Evolutionary conservation across 2,329 filamentous ascomycete species (phyloP).

Genomic region (Fusarium udum): DNA sequence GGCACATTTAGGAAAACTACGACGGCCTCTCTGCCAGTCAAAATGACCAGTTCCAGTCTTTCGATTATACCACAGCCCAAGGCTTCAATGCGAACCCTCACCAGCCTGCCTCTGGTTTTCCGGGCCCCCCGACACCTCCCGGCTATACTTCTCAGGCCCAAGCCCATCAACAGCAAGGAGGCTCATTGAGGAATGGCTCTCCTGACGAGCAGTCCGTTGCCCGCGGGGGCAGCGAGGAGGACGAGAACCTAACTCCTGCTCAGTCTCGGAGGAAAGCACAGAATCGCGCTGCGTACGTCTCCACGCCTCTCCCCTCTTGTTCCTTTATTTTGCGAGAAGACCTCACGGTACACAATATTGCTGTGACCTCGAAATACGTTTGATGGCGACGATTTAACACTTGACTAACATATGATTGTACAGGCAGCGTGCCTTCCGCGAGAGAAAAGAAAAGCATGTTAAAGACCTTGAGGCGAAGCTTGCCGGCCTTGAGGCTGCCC

Average conservation of each 20-base stretch:
- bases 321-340: background rate
- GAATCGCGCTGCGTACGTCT: slow-evolving; percentile 68
- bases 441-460: slow-evolving; percentile 93
- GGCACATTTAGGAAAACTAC: slow-evolving; percentile 57
- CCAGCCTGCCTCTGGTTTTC: slow-evolving; percentile 48
- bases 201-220: slow-evolving; percentile 47
- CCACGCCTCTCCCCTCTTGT: background rate
- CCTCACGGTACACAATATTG: background rate
- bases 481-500: slow-evolving; percentile 76
- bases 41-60: slow-evolving; percentile 59
- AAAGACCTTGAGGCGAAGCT: slow-evolving; percentile 92
- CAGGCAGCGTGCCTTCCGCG: slow-evolving; percentile 94
- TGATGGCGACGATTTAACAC: background rate
- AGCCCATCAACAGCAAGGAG: slow-evolving; percentile 34
- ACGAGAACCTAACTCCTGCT: slow-evolving; percentile 64
- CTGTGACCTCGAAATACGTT: background rate
- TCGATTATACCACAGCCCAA: slow-evolving; percentile 51
- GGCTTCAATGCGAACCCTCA: slow-evolving; percentile 52
- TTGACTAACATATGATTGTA: slow-evolving; percentile 22
- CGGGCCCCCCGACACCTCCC: slow-evolving; percentile 63
- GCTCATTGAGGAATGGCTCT: slow-evolving; percentile 36
- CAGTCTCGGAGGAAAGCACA: slow-evolving; percentile 69
- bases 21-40: slow-evolving; percentile 53
- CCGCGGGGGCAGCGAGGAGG: slow-evolving; percentile 62
- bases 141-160: slow-evolving; percentile 49